These are phyloP conservation scores for Moricandia moricandioides DNA, from an alignment of 345 rosid species.

Conservation along the genomic window DNA sequence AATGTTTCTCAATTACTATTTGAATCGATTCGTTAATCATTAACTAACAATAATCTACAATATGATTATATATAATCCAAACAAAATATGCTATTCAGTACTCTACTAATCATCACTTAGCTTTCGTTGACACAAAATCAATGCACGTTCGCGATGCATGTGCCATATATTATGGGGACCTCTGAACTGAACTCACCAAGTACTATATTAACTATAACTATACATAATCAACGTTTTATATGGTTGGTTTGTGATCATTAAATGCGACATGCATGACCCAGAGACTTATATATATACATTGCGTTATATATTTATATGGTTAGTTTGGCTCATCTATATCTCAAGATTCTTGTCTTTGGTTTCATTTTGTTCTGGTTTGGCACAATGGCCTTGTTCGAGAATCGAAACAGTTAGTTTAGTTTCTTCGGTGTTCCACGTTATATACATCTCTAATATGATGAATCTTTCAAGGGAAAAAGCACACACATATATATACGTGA, in stretches of 20 bases:
- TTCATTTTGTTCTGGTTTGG: not conserved
- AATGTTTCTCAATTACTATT: not conserved
- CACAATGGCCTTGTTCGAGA: not conserved
- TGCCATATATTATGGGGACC: constrained; percentile 15
- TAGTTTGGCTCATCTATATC: not conserved
- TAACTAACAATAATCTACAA: not conserved
- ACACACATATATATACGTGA: not conserved
- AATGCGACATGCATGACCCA: constrained; percentile 3
- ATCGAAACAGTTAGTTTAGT: not conserved
- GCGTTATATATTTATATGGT: not conserved
- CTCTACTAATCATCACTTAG: constrained; percentile 3
- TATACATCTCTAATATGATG: not conserved
- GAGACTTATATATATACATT: not conserved
- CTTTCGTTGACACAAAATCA: constrained; percentile 18
- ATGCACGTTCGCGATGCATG: constrained; percentile 22
- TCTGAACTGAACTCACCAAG: constrained; percentile 9
- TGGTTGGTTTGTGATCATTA: constrained; percentile 10
- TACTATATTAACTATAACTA: constrained; percentile 1
- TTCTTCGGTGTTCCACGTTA: not conserved
- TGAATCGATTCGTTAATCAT: not conserved
- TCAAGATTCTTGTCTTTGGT: not conserved
- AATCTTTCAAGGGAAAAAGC: not conserved
- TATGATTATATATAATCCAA: not conserved
- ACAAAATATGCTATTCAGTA: not conserved
- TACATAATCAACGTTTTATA: constrained; percentile 4